Conservation (phyloP, 192 early-diverging fungal genomes). For the Coemansia sp. region DNA sequence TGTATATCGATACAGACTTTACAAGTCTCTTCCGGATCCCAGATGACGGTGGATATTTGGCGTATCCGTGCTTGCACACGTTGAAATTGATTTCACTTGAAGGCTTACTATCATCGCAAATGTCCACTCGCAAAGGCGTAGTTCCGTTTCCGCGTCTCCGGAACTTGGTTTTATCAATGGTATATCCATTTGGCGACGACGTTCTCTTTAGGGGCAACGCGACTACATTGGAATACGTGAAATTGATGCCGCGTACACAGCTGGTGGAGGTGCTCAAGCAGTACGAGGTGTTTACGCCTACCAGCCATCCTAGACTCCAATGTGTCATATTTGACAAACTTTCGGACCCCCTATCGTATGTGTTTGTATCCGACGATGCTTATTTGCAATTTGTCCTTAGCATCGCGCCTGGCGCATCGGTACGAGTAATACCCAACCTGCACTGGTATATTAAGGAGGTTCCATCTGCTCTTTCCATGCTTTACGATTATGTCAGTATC, state of each 20-base stretch:
- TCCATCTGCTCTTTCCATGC: not conserved
- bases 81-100: not conserved
- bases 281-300: not conserved
- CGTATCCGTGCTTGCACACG: not conserved
- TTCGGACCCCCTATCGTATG: not conserved
- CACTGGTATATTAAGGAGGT: not conserved
- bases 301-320: not conserved
- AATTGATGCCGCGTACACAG: not conserved
- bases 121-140: not conserved
- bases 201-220: not conserved
- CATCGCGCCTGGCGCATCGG: not conserved
- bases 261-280: not conserved
- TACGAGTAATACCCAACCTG: not conserved
- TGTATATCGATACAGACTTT: not conserved
- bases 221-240: not conserved
- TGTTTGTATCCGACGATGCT: not conserved
- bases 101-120: too few species aligned
- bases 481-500: not conserved
- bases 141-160: not conserved
- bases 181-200: slow-evolving; percentile 3
- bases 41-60: not conserved
- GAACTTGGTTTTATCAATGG: not conserved
- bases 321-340: not conserved
- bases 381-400: not conserved
- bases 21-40: not conserved